A percentile compares a stretch with the other conserved stretches of the same genome.
Conservation (phyloP, 306 rosid genomes). For the Cercis canadensis region DNA sequence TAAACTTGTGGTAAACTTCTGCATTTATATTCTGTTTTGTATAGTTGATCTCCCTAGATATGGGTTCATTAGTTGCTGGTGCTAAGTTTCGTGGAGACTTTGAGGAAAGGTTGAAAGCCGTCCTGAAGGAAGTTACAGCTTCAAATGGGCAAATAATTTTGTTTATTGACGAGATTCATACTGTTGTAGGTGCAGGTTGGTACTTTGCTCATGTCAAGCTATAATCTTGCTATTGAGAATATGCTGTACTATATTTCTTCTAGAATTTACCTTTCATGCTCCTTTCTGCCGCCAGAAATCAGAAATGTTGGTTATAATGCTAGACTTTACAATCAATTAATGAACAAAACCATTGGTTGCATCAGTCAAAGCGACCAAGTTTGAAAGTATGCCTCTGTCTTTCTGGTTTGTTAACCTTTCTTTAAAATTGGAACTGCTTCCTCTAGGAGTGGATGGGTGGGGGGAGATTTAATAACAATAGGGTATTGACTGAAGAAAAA, state of each 20-base stretch:
- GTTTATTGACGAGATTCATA: slow-evolving; percentile 97
- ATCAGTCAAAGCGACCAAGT: slow-evolving; percentile 18
- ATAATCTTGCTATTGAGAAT: no score
- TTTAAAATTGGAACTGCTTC: neutral
- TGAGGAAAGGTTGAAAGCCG: slow-evolving; percentile 97
- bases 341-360: neutral
- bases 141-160: slow-evolving; percentile 93
- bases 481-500: neutral
- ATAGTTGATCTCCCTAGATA: slow-evolving; percentile 91
- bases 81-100: slow-evolving; percentile 96
- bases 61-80: slow-evolving; percentile 97
- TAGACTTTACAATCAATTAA: slow-evolving; percentile 12
- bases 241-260: no score
- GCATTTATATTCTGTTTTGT: slow-evolving; percentile 33
- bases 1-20: slow-evolving; percentile 13
- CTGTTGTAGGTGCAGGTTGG: slow-evolving; percentile 98
- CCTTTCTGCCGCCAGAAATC: neutral
- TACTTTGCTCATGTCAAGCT: slow-evolving; percentile 24
- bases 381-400: slow-evolving; percentile 4
- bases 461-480: neutral
- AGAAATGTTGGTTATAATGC: slow-evolving; percentile 9
- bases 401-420: neutral
- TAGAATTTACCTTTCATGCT: slow-evolving; percentile 2
- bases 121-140: slow-evolving; percentile 89
- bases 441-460: neutral